Base-by-base conservation (phyloP, 371 early-diverging fungal species). In the Saksenaea vasiformis region DNA sequence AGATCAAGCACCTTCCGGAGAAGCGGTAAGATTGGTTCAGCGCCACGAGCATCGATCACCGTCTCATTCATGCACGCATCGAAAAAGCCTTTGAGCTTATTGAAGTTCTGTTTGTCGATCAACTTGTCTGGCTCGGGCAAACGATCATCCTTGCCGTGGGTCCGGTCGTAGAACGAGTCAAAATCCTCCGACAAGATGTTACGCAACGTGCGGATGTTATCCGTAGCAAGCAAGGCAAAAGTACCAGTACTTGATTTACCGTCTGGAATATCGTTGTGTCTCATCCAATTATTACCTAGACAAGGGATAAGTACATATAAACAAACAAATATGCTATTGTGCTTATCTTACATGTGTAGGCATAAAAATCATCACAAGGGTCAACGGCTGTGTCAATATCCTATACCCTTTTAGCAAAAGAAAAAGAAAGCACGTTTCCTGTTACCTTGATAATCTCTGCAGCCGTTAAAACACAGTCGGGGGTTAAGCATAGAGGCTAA, bases 171-270 rank as follows among this genome's bases (percentile, higher is more conserved):
- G 61, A 78, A 69, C n/a, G 70, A 62, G 44, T 73, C 69, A 56
- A 75, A 77, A 53, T 81, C 72, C 17, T 74, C 71, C 13, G 82
- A 72, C 15, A 74, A 61, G 10, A 86, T 72, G 15, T 55, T 63
- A n/a, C 68, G 72, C 34, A 96, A 83, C 31, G 83, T 83, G 66
- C 87, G 87, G 61, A 86, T 86, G 74, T 88, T 88, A 73, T 81
- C 79, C 3, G 66, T 69, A 9, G 36, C 55, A 34, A 80, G 56
- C 19, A 57, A 27, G 0, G 55, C 62, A 54, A 80, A 75, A 5
- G 74, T 72, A 10, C 80, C 74, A 9, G 73, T 69, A 24, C 73
- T 62, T 15, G 83, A 72, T 62, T 85, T 78, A 19, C 79, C 82
- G 0, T 77, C 79, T 3, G 86, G 85, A 31, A 87, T 84, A 55